These are phyloP conservation scores for Camellia granthamiana DNA, from an alignment of 148 eudicot genomes.

Conservation along the genomic window DNA sequence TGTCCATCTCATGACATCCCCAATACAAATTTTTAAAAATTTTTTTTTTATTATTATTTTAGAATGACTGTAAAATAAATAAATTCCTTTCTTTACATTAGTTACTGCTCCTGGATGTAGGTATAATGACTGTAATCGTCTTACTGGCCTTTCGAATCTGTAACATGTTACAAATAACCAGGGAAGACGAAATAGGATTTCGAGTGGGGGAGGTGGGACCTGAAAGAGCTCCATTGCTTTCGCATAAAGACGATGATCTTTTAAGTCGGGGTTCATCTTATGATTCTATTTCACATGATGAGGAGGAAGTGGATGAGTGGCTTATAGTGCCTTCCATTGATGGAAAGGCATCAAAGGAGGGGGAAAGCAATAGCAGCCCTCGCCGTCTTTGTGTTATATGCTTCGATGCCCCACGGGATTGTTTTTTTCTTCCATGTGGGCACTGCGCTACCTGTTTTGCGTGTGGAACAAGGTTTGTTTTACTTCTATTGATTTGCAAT, in stretches of 20 bases:
- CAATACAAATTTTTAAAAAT: no score
- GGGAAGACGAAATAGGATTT: conserved; percentile 18
- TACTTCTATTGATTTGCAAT: no score
- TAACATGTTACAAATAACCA: conserved; percentile 20
- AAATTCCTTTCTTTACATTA: not conserved
- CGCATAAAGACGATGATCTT: conserved; percentile 42
- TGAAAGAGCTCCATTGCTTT: conserved; percentile 46
- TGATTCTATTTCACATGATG: conserved; percentile 49
- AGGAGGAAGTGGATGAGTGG: conserved; percentile 40
- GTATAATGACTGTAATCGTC: conserved; percentile 30
- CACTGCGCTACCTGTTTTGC: conserved; percentile 60
- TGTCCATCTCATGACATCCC: no score
- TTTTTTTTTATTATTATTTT: no score
- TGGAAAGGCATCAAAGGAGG: conserved; percentile 30
- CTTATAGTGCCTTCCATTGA: conserved; percentile 22
- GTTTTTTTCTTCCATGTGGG: conserved; percentile 65
- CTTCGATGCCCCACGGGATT: conserved; percentile 54
- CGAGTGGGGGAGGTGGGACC: conserved; percentile 21
- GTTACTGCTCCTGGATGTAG: conserved; percentile 27
- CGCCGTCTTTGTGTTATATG: conserved; percentile 48
- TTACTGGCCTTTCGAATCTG: conserved; percentile 29
- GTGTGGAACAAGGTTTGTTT: conserved; percentile 56
- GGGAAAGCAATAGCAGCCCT: conserved; percentile 28
- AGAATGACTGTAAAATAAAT: not conserved
- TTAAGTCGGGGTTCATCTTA: conserved; percentile 56